Evolutionary conservation across 78 protist species (phyloP).

Genomic region (Thecamonas trahens): DNA sequence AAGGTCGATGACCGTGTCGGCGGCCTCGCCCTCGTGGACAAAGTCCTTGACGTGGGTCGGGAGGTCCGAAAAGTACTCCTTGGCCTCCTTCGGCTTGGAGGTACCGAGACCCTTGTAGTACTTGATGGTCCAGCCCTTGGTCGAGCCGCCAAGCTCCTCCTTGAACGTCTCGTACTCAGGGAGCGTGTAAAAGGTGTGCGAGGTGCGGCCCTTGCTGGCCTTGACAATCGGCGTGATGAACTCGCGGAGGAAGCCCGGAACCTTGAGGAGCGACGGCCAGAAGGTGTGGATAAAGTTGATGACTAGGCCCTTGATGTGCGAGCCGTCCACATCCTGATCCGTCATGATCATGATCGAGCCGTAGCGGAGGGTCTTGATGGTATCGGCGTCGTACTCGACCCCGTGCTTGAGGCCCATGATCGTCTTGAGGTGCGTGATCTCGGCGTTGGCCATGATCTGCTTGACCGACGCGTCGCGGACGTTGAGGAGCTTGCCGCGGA

Average conservation of each 20-base stretch:
- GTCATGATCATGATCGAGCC: conserved; percentile 99
- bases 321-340: conserved; percentile 99
- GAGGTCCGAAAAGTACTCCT: conserved; percentile 85
- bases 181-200: conserved; percentile 85
- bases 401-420: conserved; percentile 87
- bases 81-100: conserved; percentile 81
- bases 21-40: conserved; percentile 39
- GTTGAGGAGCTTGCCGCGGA: conserved; percentile 96
- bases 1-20: conserved; percentile 61
- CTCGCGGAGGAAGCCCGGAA: conserved; percentile 82
- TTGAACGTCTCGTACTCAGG: conserved; percentile 83
- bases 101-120: conserved; percentile 99
- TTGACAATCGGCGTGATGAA: conserved; percentile 98
- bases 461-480: conserved; percentile 85
- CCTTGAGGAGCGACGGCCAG: conserved; percentile 93
- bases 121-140: conserved; percentile 64
- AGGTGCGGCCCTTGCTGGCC: conserved; percentile 31
- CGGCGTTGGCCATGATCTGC: conserved; percentile 69
- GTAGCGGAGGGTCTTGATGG: conserved; percentile 77
- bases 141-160: neutral
- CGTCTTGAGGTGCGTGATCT: conserved; percentile 64
- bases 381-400: conserved; percentile 43
- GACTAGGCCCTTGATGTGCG: conserved; percentile 99
- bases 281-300: conserved; percentile 91
- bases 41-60: conserved; percentile 64